Conservation (phyloP, 2,329 filamentous ascomycete species). For the Penicillium corylophilum region DNA sequence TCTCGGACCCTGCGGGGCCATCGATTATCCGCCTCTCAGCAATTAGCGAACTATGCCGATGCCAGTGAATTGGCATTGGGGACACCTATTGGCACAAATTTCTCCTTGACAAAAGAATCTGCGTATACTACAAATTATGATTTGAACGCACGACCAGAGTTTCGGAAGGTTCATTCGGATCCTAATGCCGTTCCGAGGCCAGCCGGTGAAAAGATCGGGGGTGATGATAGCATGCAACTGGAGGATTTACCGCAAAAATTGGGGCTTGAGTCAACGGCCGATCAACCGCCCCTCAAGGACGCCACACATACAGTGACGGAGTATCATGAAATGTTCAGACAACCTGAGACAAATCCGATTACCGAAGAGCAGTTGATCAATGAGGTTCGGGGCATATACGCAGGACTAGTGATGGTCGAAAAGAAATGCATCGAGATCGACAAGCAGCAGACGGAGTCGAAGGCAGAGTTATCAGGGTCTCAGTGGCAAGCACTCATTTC, state of each 20-base stretch:
- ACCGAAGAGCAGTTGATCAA: slow-evolving; percentile 75
- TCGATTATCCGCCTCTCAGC: neutral
- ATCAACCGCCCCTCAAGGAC: neutral
- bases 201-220: neutral
- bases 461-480: slow-evolving; percentile 52
- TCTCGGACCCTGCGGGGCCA: slow-evolving; percentile 1
- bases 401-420: slow-evolving; percentile 81
- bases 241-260: neutral
- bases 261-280: neutral
- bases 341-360: slow-evolving; percentile 67
- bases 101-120: neutral
- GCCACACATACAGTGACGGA: neutral
- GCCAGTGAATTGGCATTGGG: neutral
- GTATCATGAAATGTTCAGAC: slow-evolving; percentile 43
- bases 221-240: neutral
- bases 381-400: slow-evolving; percentile 67
- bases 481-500: slow-evolving; percentile 82
- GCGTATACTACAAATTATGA: neutral
- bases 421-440: slow-evolving; percentile 84
- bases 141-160: neutral
- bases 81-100: neutral
- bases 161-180: neutral
- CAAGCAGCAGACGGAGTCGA: slow-evolving; percentile 49
- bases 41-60: slow-evolving; percentile 1
- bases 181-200: neutral